Conservation (phyloP, 1,139 yeast species). For the Yamadazyma aaseri region DNA sequence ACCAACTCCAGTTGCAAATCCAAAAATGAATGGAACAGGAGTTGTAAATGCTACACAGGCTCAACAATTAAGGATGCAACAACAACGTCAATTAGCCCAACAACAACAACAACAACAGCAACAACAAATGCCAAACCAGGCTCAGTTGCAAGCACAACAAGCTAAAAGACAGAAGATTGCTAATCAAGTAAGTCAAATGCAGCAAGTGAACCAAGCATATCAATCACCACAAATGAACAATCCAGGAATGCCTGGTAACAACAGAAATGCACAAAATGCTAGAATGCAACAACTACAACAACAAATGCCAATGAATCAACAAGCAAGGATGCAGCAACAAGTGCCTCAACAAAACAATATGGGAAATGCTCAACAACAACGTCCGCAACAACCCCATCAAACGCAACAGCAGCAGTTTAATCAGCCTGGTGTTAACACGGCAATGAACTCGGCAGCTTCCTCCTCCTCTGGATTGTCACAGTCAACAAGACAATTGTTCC, state of each 20-base stretch:
- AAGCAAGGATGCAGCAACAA: conserved; percentile 3
- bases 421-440: background rate
- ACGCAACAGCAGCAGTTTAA: conserved; percentile 9
- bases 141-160: conserved; percentile 13
- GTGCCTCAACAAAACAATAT: conserved; percentile 1
- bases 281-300: conserved; percentile 24
- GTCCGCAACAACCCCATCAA: conserved; percentile 9
- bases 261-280: conserved; percentile 13
- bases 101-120: conserved; percentile 13
- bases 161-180: conserved; percentile 12
- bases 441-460: background rate
- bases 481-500: conserved; percentile 19
- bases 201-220: conserved; percentile 11
- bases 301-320: conserved; percentile 23
- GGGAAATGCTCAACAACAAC: conserved; percentile 22
- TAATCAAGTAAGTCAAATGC: conserved; percentile 12
- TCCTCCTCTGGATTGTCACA: conserved; percentile 12
- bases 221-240: conserved; percentile 13
- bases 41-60: conserved; percentile 14
- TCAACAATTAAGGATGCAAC: conserved; percentile 18
- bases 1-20: background rate
- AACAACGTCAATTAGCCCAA: conserved; percentile 21
- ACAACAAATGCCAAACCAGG: conserved; percentile 17
- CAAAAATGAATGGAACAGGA: background rate
- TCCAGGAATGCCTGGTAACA: conserved; percentile 12